Conservation (phyloP, 2,329 filamentous ascomycete genomes). For the Parasarocladium wereldwijsianum region DNA sequence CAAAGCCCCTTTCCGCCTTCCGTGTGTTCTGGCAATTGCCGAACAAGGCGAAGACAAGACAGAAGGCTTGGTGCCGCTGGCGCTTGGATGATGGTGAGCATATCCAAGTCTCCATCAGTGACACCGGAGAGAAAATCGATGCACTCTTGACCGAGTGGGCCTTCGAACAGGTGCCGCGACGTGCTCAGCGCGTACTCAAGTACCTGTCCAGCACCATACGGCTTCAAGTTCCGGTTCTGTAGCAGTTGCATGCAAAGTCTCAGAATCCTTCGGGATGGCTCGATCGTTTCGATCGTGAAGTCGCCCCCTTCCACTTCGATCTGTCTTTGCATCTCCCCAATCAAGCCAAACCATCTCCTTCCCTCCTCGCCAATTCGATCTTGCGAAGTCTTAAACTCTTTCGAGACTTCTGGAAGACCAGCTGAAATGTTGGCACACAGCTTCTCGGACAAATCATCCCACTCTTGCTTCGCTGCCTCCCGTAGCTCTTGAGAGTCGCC, state of each 20-base stretch:
- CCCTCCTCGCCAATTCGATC: slow-evolving; percentile 50
- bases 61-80: slow-evolving; percentile 54
- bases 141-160: slow-evolving; percentile 18
- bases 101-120: slow-evolving; percentile 35
- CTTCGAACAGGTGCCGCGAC: slow-evolving; percentile 25
- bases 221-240: slow-evolving; percentile 37
- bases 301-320: slow-evolving; percentile 9
- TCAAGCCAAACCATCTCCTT: slow-evolving; percentile 50
- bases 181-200: slow-evolving; percentile 23
- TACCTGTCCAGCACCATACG: slow-evolving; percentile 36
- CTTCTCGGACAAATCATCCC: slow-evolving; percentile 44
- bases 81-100: slow-evolving; percentile 50
- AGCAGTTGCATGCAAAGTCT: slow-evolving; percentile 26
- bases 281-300: slow-evolving; percentile 14
- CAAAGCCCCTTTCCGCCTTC: slow-evolving; percentile 26
- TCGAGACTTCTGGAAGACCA: slow-evolving; percentile 70
- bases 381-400: slow-evolving; percentile 62
- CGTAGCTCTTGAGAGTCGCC: slow-evolving; percentile 10
- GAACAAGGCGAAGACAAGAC: slow-evolving; percentile 45
- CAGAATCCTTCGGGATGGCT: slow-evolving; percentile 16
- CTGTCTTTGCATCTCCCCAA: slow-evolving; percentile 26
- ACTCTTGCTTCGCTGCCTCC: slow-evolving; percentile 29
- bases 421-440: slow-evolving; percentile 55
- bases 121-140: slow-evolving; percentile 30
- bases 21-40: slow-evolving; percentile 23